Conservation (phyloP, 495 filamentous ascomycete genomes). For the Hypoxylon lienhwacheense region DNA sequence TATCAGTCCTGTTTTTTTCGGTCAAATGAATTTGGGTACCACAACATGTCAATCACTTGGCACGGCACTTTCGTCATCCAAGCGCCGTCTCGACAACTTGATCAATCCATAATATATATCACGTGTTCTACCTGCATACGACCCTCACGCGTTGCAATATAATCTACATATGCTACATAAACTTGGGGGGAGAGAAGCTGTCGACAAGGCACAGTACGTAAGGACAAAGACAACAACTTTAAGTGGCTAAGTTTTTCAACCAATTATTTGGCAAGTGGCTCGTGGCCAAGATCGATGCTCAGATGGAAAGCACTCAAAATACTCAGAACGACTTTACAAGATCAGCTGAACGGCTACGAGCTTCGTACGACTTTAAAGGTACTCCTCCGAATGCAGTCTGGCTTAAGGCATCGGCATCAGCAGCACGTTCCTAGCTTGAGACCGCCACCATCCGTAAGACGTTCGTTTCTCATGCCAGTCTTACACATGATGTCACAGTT, state of each 20-base stretch:
- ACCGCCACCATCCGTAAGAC: too few species aligned
- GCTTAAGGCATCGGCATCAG: constrained; percentile 28
- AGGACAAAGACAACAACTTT: constrained; percentile 12
- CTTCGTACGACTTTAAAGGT: constrained; percentile 32
- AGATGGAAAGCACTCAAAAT: constrained; percentile 1
- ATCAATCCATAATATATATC: constrained; percentile 20
- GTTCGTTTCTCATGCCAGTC: constrained; percentile 18
- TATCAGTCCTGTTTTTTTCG: constrained; percentile 25
- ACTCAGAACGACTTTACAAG: neutral
- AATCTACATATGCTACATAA: constrained; percentile 11
- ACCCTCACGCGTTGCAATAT: constrained; percentile 29
- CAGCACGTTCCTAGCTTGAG: constrained; percentile 10
- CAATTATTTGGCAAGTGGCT: constrained; percentile 7
- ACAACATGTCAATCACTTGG: constrained; percentile 32
- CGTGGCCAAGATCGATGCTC: constrained; percentile 5
- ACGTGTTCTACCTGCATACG: constrained; percentile 32
- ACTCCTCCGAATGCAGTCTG: constrained; percentile 35
- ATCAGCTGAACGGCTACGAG: constrained; percentile 35
- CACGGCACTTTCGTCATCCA: constrained; percentile 23
- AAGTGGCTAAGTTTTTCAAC: constrained; percentile 11
- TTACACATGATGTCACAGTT: constrained; percentile 32
- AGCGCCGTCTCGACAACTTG: constrained; percentile 5
- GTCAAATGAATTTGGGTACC: constrained; percentile 17
- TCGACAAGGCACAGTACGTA: neutral
- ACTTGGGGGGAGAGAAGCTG: constrained; percentile 3